A percentile compares a stretch with the other conserved stretches of the same genome.
Conservation (phyloP, 2,329 filamentous ascomycete species). For the Ophiostoma sp. region DNA sequence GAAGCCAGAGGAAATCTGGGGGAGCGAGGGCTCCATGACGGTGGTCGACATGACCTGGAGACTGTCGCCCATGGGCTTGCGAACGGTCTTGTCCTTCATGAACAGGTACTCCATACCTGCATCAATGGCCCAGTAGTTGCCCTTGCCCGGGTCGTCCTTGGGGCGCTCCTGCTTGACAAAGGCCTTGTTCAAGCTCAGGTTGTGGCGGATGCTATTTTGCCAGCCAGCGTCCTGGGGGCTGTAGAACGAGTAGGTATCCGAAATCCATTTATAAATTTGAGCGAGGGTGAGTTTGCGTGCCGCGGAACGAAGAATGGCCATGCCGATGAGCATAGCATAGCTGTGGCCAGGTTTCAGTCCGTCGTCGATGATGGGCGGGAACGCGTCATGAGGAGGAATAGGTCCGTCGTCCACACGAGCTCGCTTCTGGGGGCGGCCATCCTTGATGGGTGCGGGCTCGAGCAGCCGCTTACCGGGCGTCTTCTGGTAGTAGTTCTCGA, state of each 20-base stretch:
- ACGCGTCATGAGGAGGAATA: slow-evolving; percentile 73
- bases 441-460: slow-evolving; percentile 72
- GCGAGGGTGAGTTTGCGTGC: slow-evolving; percentile 82
- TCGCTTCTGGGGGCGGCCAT: slow-evolving; percentile 68
- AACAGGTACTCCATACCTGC: slow-evolving; percentile 87
- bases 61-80: slow-evolving; percentile 60
- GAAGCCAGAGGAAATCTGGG: slow-evolving; percentile 38
- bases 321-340: slow-evolving; percentile 92
- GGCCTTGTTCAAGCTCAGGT: slow-evolving; percentile 93
- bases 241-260: slow-evolving; percentile 91
- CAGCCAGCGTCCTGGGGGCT: slow-evolving; percentile 81
- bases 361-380: slow-evolving; percentile 79
- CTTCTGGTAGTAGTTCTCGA: slow-evolving; percentile 57
- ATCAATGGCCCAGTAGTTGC: slow-evolving; percentile 95
- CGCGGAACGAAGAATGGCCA: slow-evolving; percentile 89
- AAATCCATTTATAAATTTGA: slow-evolving; percentile 99
- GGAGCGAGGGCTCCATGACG: slow-evolving; percentile 53
- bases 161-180: slow-evolving; percentile 94
- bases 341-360: slow-evolving; percentile 87
- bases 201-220: slow-evolving; percentile 99
- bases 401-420: slow-evolving; percentile 57
- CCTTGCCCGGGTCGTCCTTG: slow-evolving; percentile 96
- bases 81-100: slow-evolving; percentile 77
- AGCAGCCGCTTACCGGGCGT: slow-evolving; percentile 62
- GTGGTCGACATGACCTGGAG: slow-evolving; percentile 56